Base-by-base conservation (phyloP, 106 monocot species). In the Dioscorea zingiberensis region DNA sequence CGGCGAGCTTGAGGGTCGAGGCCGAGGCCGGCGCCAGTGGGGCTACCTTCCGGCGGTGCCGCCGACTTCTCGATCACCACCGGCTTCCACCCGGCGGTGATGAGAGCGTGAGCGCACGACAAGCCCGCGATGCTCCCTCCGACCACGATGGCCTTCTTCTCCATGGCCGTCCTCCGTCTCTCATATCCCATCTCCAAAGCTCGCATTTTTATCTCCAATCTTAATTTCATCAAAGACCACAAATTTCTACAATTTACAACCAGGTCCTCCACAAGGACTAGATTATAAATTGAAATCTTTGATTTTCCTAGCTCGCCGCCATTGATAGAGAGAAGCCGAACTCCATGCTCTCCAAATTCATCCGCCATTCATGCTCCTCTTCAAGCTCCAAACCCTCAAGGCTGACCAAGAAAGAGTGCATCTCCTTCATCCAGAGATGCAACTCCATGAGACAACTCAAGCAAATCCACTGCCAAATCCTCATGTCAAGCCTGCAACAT, bases 121-220 rank as follows among this genome's bases (percentile, higher is more conserved):
- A 85, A 48, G 8, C 89, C 89, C 13, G 89, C 85, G 24, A 85
- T 80, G 79, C 89, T 89, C 47, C 89, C 85, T 55, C 89, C 89
- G 16, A 89, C 82, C 17, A 89, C 82, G 27, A 81, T 45, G 13
- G 60, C 82, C 54, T 48, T 57, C 55, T 49, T 49, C 48, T n/a
- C n/a, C n/a, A n/a, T n/a, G n/a, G n/a, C n/a, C n/a, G n/a, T n/a
- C n/a, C n/a, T n/a, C n/a, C n/a, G 17, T 13, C 55, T 25, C 17
- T n/a, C 28, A 21, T 32, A 17, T 55, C 19, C 63, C 59, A 46
- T 38, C 38, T 38, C 38, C 38, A 38, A 38, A 38, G 38, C 6
- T 6, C 10, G 38, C 38, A 38, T 38, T 38, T 38, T 38, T 38
- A 38, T 38, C 38, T 10, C 38, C 4, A 38, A 38, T 38, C 38